Evolutionary conservation across 2,329 filamentous ascomycete genomes (phyloP).

Genomic region (Cordyceps militaris): DNA sequence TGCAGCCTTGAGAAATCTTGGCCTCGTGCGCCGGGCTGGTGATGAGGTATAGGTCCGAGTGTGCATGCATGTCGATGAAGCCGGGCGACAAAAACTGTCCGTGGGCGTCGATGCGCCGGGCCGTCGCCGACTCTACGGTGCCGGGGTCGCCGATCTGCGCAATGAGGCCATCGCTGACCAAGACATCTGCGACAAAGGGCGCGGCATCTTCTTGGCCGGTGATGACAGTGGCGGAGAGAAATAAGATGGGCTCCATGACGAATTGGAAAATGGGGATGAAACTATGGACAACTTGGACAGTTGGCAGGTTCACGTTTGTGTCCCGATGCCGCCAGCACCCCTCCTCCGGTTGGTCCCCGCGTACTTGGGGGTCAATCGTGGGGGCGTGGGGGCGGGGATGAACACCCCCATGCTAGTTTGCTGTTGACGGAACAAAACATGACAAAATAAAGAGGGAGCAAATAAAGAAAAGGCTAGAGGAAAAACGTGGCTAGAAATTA

Average conservation of each 20-base stretch:
- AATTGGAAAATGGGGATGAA: neutral
- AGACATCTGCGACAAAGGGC: conserved; percentile 19
- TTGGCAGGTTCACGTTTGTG: neutral
- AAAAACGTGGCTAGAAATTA: too few species aligned
- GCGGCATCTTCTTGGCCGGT: conserved; percentile 17
- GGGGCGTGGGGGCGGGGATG: neutral
- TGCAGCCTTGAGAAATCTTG: conserved; percentile 21
- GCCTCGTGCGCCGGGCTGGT: conserved; percentile 19
- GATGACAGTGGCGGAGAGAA: conserved; percentile 18
- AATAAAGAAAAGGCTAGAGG: too few species aligned
- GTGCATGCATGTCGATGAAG: conserved; percentile 23
- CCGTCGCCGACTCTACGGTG: conserved; percentile 11
- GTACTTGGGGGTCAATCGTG: conserved; percentile 8
- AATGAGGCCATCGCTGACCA: conserved; percentile 17
- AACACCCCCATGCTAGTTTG: too few species aligned
- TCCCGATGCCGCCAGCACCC: neutral
- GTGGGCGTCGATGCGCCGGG: conserved; percentile 16
- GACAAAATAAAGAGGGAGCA: too few species aligned
- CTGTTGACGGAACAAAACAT: too few species aligned
- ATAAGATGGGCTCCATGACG: conserved; percentile 13
- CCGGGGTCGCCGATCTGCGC: conserved; percentile 17
- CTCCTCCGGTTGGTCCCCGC: neutral
- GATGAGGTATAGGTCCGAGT: conserved; percentile 21
- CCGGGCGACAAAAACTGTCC: conserved; percentile 19
- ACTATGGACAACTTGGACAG: neutral